phyloP scores from a whole-genome alignment of 495 filamentous ascomycete genomes.

The Hypoxylon rickii region DNA sequence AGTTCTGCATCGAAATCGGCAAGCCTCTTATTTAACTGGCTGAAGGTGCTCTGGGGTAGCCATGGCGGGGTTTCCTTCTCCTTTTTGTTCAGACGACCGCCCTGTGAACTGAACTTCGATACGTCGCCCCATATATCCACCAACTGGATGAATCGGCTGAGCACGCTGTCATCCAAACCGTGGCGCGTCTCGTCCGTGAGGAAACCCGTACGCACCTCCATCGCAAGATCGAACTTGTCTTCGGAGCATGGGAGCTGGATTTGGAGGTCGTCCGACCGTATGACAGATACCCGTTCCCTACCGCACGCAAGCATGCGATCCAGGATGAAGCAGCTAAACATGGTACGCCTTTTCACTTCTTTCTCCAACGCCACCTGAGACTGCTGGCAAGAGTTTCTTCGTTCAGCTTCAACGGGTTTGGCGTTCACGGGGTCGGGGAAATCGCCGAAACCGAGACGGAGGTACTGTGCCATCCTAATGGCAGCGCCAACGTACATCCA shows the following conservation, averaged over 20 bases:
- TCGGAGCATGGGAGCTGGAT: slow-evolving; percentile 72
- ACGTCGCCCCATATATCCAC: slow-evolving; percentile 80
- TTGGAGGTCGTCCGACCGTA: slow-evolving; percentile 67
- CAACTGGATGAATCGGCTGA: slow-evolving; percentile 76
- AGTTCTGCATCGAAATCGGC: slow-evolving; percentile 68
- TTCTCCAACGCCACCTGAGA: slow-evolving; percentile 66
- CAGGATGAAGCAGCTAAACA: slow-evolving; percentile 85
- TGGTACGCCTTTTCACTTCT: slow-evolving; percentile 79
- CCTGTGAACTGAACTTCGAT: slow-evolving; percentile 74
- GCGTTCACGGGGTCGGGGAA: slow-evolving; percentile 21
- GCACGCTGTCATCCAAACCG: slow-evolving; percentile 69
- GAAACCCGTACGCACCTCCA: slow-evolving; percentile 66
- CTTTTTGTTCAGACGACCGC: slow-evolving; percentile 61
- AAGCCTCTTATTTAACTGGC: slow-evolving; percentile 62
- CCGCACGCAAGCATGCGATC: slow-evolving; percentile 80
- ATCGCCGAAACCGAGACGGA: slow-evolving; percentile 71
- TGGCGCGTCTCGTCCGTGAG: slow-evolving; percentile 50
- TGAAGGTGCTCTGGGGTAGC: slow-evolving; percentile 66
- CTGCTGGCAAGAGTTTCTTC: slow-evolving; percentile 20
- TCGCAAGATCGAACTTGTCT: slow-evolving; percentile 67
- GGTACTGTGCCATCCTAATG: slow-evolving; percentile 71
- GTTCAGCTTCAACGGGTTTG: slow-evolving; percentile 47
- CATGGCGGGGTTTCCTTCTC: slow-evolving; percentile 65
- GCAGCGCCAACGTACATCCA: slow-evolving; percentile 81
- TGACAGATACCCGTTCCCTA: slow-evolving; percentile 71